A percentile compares a stretch with the other conserved stretches of the same genome.
Conservation (phyloP, 1,284 basidiomycete genomes). For the Ganoderma leucocontextum region DNA sequence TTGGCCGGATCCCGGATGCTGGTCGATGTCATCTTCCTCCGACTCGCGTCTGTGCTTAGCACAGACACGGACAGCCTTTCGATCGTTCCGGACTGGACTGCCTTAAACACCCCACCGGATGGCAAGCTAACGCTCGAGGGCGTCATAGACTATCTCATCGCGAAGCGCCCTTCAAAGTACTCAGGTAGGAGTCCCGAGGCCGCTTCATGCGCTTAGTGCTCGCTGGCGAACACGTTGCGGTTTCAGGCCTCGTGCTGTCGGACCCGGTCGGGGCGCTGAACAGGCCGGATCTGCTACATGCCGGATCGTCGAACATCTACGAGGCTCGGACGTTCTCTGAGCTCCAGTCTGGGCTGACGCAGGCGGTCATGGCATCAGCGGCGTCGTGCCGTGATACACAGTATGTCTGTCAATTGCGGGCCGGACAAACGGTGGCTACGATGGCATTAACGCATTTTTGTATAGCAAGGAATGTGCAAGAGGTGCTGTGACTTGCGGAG, state of each 20-base stretch:
- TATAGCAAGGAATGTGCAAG: constrained; percentile 21
- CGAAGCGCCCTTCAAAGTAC: constrained; percentile 21
- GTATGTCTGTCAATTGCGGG: constrained; percentile 7
- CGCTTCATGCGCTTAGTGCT: not conserved
- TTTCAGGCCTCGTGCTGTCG: constrained; percentile 22
- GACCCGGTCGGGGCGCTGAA: constrained; percentile 25
- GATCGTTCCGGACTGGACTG: constrained; percentile 22
- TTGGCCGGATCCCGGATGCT: constrained; percentile 23
- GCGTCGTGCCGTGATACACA: constrained; percentile 12
- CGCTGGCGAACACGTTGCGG: not conserved
- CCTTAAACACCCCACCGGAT: constrained; percentile 10
- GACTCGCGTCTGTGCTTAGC: constrained; percentile 21
- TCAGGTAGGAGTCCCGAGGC: constrained; percentile 14
- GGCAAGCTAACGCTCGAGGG: constrained; percentile 16
- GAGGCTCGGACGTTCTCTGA: constrained; percentile 22
- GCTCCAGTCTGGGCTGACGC: constrained; percentile 19
- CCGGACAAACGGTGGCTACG: not conserved
- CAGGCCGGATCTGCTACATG: constrained; percentile 20
- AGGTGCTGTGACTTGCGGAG: constrained; percentile 24
- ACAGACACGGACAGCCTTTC: constrained; percentile 16
- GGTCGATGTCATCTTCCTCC: constrained; percentile 24
- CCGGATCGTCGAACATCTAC: constrained; percentile 22
- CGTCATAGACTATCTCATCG: constrained; percentile 24
- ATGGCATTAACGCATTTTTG: not conserved
- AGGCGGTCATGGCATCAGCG: constrained; percentile 23